Conservation (phyloP, 2,329 filamentous ascomycete species). For the Macrophomina pseudophaseolina region DNA sequence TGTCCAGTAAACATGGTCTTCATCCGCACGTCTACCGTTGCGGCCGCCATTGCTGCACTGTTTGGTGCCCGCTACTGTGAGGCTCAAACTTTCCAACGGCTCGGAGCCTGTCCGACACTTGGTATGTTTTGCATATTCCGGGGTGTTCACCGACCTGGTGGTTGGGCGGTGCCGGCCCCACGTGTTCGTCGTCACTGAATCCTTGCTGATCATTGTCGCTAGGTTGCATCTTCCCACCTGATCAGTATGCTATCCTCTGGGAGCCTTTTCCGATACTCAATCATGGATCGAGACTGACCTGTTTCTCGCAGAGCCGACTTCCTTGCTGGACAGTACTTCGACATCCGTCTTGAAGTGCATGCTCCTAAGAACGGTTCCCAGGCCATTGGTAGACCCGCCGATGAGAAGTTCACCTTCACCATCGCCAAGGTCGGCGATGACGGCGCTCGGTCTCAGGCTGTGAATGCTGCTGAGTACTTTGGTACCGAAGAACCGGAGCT, state of each 20-base stretch:
- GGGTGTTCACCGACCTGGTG: background rate
- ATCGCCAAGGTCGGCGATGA: constrained; percentile 68
- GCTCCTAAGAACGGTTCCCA: constrained; percentile 80
- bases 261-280: constrained; percentile 12
- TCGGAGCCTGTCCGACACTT: constrained; percentile 61
- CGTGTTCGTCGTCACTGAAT: background rate
- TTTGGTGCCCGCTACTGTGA: constrained; percentile 27
- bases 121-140: constrained; percentile 42
- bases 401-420: constrained; percentile 76
- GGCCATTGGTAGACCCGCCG: constrained; percentile 71
- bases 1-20: background rate
- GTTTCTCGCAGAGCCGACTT: constrained; percentile 67
- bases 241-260: constrained; percentile 51
- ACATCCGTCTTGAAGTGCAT: constrained; percentile 82
- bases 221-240: constrained; percentile 62
- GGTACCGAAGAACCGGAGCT: constrained; percentile 70
- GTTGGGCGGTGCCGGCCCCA: background rate
- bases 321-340: constrained; percentile 81
- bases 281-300: background rate
- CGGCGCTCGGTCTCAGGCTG: constrained; percentile 49
- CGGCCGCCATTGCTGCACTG: constrained; percentile 20
- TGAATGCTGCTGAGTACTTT: constrained; percentile 70
- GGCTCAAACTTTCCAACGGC: constrained; percentile 61
- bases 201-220: constrained; percentile 30
- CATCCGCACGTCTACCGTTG: background rate